Base-by-base conservation (phyloP, 345 rosid genomes). In the Trapa incisa region DNA sequence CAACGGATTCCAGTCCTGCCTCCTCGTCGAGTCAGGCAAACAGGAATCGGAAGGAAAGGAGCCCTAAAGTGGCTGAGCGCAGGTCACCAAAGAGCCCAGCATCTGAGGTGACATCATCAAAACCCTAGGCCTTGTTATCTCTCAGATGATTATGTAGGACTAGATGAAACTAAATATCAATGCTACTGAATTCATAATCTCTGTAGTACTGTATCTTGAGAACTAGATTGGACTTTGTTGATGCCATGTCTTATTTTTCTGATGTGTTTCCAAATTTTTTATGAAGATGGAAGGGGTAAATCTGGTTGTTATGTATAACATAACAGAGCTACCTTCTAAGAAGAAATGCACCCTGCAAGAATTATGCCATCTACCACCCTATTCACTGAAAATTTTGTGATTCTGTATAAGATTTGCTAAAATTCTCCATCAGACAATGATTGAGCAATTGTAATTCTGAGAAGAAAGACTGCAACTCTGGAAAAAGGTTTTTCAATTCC, bases 61-160 rank as follows among this genome's bases (percentile, higher is more conserved):
- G 90, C 74, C 89, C 96, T 33, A 94, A 89, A 68, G 80, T 89
- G 70, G 70, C 56, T 64, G 94, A 87, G 32, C 93, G 92, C 41
- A 84, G 77, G 65, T 87, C 96, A 38, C 96, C 93, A 1, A 71
- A 85, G 80, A 91, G 97, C 74, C 90, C 93, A 10, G 80, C 72
- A 39, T 76, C 84, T 33, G 96, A 94, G 97, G 99, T 94, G 84
- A 56, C 53, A 48, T 47, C 9, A 29, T 54, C 35, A 45, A 22
- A 22, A 4, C 9, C 29, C 17, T 22, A 1, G 4, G 35, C 2
- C 60, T n/a, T 0, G n/a, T 45, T 45, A 45, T 45, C 48, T 7
- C 48, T 45, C 5, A 1, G 13, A 45, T 11, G 48, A 45, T 6
- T 45, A 45, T 45, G 48, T 45, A 45, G 48, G 48, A 45, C 48